phyloP scores from a whole-genome alignment of 2,329 filamentous ascomycete genomes.

The Bertia moriformis region DNA sequence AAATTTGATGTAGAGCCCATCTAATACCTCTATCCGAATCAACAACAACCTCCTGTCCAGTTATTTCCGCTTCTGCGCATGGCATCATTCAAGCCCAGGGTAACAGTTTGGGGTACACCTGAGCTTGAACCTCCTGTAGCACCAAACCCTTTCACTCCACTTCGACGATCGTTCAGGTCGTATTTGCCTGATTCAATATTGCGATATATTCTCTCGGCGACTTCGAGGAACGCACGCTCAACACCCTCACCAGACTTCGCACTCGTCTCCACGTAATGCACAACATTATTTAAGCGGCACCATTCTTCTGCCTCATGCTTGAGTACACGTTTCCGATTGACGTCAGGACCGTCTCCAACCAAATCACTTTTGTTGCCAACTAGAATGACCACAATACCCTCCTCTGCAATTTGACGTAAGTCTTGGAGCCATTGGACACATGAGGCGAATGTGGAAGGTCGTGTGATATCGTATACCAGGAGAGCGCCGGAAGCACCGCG shows the following conservation, averaged over 20 bases:
- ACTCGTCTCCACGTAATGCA: conserved; percentile 90
- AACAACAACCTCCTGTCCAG: neutral
- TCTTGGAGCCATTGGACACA: conserved; percentile 90
- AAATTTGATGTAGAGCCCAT: no score
- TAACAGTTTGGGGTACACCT: conserved; percentile 27
- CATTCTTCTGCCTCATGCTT: conserved; percentile 75
- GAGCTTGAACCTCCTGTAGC: conserved; percentile 26
- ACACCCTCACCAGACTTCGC: conserved; percentile 93
- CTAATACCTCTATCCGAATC: no score
- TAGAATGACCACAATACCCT: conserved; percentile 83
- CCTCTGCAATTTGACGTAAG: conserved; percentile 84
- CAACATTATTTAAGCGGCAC: conserved; percentile 71
- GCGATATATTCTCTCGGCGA: conserved; percentile 87
- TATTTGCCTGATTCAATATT: conserved; percentile 94
- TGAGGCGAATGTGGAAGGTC: conserved; percentile 70
- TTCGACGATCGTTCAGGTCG: conserved; percentile 82
- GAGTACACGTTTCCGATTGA: conserved; percentile 66
- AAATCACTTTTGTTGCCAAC: conserved; percentile 94
- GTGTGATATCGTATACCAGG: conserved; percentile 87
- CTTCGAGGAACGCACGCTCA: conserved; percentile 80
- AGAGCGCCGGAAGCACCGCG: conserved; percentile 60
- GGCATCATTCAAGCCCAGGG: conserved; percentile 18
- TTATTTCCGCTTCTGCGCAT: conserved; percentile 26
- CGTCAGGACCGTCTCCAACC: conserved; percentile 27
- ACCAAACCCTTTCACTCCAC: conserved; percentile 68